Percentiles rank a stretch among this genome's conserved stretches.
Evolutionary conservation across 2,329 filamentous ascomycete species (phyloP).

Genomic region (Colletotrichum euphorbiae): DNA sequence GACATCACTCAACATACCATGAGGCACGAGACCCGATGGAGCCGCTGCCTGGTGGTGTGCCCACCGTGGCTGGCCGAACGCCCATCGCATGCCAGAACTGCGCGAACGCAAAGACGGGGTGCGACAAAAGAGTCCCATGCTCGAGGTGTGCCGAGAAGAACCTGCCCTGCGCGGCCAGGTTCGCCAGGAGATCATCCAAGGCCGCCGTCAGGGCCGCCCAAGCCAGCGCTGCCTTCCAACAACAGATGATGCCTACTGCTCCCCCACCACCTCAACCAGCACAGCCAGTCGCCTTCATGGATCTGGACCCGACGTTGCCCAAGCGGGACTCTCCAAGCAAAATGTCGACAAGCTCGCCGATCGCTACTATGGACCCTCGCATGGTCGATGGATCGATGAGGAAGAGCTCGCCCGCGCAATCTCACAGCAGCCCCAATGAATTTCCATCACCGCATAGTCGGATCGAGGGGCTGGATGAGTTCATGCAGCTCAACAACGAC

Average conservation of each 20-base stretch:
- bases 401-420: conserved; percentile 48
- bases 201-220: conserved; percentile 58
- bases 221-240: conserved; percentile 50
- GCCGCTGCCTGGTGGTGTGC: conserved; percentile 55
- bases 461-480: conserved; percentile 55
- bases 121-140: conserved; percentile 53
- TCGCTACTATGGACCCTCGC: conserved; percentile 48
- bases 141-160: conserved; percentile 53
- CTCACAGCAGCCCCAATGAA: conserved; percentile 49
- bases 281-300: conserved; percentile 52
- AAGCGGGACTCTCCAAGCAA: conserved; percentile 45
- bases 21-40: conserved; percentile 61
- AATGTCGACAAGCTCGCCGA: conserved; percentile 46
- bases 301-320: conserved; percentile 47
- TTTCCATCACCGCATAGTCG: conserved; percentile 53
- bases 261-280: conserved; percentile 39
- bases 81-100: conserved; percentile 55
- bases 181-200: conserved; percentile 63
- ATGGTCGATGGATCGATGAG: conserved; percentile 46
- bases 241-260: conserved; percentile 41
- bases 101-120: conserved; percentile 53
- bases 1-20: conserved; percentile 64
- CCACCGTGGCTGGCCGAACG: conserved; percentile 52
- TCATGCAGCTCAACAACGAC: conserved; percentile 53
- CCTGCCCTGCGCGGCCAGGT: conserved; percentile 56